Evolutionary conservation across 1,284 basidiomycete species (phyloP), one percentile per base, ranked within the genome.

Genomic region (Naganishia sp.): DNA sequence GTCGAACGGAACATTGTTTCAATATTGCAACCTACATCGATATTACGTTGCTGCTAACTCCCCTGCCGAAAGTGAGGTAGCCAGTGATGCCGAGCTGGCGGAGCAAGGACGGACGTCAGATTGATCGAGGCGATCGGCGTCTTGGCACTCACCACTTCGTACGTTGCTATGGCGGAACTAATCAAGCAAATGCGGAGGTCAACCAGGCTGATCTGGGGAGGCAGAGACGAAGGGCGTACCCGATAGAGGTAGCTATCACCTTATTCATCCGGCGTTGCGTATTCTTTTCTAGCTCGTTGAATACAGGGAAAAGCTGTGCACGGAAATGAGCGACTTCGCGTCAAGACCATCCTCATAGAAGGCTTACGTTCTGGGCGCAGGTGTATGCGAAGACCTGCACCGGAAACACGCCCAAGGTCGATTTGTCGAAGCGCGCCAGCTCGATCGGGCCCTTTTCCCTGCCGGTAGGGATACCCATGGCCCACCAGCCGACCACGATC

Each of bases 351-450:
- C 28, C 28, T 13, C 15, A 31, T 33, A 13, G 6, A 55, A 69
- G 55, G 77, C 86, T 72, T 77, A 93, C 92, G 74, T 95, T 94
- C 82, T 94, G 91, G 16, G 90, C 85, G 74, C 92, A 78, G 5
- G 92, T 94, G 76, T 88, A 94, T 10, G 92, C 91, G 79, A 97
- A 96, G 1, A 98, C 90, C 79, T 97, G 94, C 10, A 99, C 92
- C 0, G 93, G 95, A 82, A 92, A 92, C 33, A 86, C 93, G 25
- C 89, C 86, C 25, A 79, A 63, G 6, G 78, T 80, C 52, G 72
- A 73, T 43, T 68, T 70, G 23, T 74, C 74, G 52, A 79, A 79
- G 36, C 75, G 69, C 23, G 68, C 75, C 16, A 75, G 55, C 21
- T 75, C 76, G 25, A 80, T 70, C 46, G 74, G 72, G n/a, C 79